Evolutionary conservation across 2,329 filamentous ascomycete genomes (phyloP), one percentile per base, ranked within the genome.

Genomic region (Neobulgaria alba): DNA sequence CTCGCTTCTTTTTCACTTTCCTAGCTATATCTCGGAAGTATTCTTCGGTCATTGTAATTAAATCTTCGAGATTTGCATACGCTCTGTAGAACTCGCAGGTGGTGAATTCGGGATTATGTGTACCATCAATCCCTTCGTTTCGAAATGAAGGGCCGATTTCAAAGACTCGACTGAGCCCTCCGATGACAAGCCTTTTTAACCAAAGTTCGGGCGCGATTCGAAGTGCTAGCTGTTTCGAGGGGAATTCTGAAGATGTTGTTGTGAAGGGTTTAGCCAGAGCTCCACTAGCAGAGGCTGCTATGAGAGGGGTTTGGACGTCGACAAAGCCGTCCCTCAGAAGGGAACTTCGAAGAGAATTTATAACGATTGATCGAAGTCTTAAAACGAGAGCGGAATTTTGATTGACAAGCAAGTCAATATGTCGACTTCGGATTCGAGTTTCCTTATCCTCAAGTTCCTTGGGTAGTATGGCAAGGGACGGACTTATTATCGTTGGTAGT

Each of bases 31-130:
- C 69, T 23, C 60, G 66, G 21, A 95, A 63, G 35, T 96, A 63
- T 10, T 71, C 66, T 60, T 92, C 84, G 1, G 90, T 96, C 58
- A 79, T 76, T 15, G 63, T 59, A 57, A 94, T 88, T 37, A 96
- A 67, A 31, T 85, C 76, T 26, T 79, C 67, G 0, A 95, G 72
- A 49, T 82, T 84, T 45, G 82, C 79, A 56, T 89, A 93, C 2
- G 89, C 82, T 46, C 84, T 81, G 64, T 98, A 98, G 65, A 95
- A 96, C 64, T 98, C 92, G 68, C 90, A 96, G 45, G 86, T 96
- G 33, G 85, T 92, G 64, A 96, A 98, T 59, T 98, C 92, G 0
- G 92, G 90, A 58, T 98, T 98, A 61, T 98, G 92, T 0, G 87
- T 95, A 20, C 75, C 75, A 61, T 95, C 89, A 26, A 95, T 66